Conservation (phyloP, 441 rosid species). For the Bocquillonia castaneifolia region DNA sequence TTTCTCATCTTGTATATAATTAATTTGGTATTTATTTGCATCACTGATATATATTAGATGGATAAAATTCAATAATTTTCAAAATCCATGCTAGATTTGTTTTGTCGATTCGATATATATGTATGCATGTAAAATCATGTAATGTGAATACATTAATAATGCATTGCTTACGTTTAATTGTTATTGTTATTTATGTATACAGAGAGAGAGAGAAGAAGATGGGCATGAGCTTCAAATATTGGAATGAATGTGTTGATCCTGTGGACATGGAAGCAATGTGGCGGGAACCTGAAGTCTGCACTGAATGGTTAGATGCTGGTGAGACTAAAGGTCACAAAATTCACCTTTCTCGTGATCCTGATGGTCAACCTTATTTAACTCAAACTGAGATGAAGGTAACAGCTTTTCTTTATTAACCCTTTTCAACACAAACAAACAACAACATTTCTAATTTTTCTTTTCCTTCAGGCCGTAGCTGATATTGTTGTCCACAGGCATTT, state of each 20-base stretch:
- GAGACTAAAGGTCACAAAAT: constrained; percentile 73
- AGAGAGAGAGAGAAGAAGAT: constrained; percentile 25
- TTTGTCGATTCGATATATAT: too few species aligned
- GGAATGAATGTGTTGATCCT: constrained; percentile 76
- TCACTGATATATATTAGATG: too few species aligned
- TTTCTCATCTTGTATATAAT: too few species aligned
- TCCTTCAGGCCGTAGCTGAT: constrained; percentile 83
- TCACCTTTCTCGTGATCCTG: constrained; percentile 91
- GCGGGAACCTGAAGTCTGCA: constrained; percentile 61
- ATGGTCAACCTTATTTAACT: constrained; percentile 82
- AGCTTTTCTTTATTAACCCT: background rate
- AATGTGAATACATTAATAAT: too few species aligned
- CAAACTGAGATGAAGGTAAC: constrained; percentile 85
- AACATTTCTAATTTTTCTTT: background rate
- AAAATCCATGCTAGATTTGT: too few species aligned
- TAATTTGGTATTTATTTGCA: too few species aligned
- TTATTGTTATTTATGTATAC: too few species aligned
- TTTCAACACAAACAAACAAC: too few species aligned
- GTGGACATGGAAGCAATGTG: constrained; percentile 82
- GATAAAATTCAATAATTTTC: too few species aligned
- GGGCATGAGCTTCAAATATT: constrained; percentile 70
- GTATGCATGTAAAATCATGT: too few species aligned
- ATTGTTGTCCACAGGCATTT: constrained; percentile 68
- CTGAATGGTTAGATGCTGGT: constrained; percentile 84
- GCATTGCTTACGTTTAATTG: too few species aligned